Percentiles rank a stretch among this genome's conserved stretches.
phyloP scores from a whole-genome alignment of 768 basidiomycete genomes.

The Rhodotorula kratochvilovae region DNA sequence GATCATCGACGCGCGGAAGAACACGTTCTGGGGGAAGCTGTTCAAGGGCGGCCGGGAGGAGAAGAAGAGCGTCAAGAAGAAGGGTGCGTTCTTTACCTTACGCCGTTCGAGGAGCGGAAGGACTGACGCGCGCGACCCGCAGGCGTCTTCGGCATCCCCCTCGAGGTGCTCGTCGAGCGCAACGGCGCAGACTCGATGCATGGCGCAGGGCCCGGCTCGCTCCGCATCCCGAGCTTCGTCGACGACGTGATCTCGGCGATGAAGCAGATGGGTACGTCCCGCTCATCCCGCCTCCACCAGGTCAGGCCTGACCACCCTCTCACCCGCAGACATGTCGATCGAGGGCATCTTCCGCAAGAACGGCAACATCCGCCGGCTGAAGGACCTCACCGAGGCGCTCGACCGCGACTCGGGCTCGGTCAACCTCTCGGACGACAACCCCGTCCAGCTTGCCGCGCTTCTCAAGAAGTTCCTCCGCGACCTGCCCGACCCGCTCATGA shows the following conservation, averaged over 20 bases:
- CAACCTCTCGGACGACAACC: constrained; percentile 88
- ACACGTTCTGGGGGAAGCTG: constrained; percentile 89
- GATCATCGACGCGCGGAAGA: constrained; percentile 85
- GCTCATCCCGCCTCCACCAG: neutral
- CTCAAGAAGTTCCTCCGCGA: constrained; percentile 96
- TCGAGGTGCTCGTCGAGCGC: constrained; percentile 86
- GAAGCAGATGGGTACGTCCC: constrained; percentile 88
- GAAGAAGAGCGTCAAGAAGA: constrained; percentile 68
- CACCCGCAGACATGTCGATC: constrained; percentile 81
- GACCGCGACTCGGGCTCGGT: constrained; percentile 91
- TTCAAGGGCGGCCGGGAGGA: constrained; percentile 68
- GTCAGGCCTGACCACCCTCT: neutral
- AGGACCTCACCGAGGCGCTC: constrained; percentile 83
- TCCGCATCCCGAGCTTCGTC: constrained; percentile 93
- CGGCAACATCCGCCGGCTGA: constrained; percentile 89
- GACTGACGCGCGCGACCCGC: neutral
- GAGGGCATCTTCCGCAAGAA: constrained; percentile 99
- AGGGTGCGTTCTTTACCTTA: constrained; percentile 54
- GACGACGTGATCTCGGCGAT: constrained; percentile 98
- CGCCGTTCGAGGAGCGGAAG: neutral
- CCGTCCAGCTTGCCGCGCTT: constrained; percentile 91
- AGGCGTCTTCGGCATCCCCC: constrained; percentile 90
- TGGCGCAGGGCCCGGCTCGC: constrained; percentile 74
- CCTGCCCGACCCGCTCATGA: constrained; percentile 91
- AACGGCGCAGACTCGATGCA: constrained; percentile 93